Conservation (phyloP, 345 rosid species). For the Sisymbrium irio region DNA sequence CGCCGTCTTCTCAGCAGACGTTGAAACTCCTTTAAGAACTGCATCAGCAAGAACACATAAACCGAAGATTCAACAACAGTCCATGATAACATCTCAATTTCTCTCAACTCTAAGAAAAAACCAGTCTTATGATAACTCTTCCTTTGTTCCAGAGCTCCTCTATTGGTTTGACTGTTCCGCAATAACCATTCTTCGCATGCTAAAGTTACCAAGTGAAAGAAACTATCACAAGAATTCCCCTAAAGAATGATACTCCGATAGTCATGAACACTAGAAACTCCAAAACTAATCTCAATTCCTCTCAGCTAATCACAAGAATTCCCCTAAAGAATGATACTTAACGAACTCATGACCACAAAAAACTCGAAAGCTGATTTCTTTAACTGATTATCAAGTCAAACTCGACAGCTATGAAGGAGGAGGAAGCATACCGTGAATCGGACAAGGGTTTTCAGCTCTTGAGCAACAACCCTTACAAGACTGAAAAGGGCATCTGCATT, state of each 20-base stretch:
- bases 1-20: constrained; percentile 63
- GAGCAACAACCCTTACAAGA: constrained; percentile 97
- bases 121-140: background rate
- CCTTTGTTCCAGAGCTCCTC: background rate
- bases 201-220: background rate
- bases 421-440: constrained; percentile 70
- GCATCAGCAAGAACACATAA: constrained; percentile 33
- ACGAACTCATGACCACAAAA: background rate
- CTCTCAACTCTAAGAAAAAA: background rate
- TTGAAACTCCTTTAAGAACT: constrained; percentile 81
- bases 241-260: background rate
- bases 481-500: constrained; percentile 85
- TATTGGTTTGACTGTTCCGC: background rate
- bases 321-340: background rate
- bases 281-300: background rate
- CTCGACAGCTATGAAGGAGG: background rate
- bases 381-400: background rate
- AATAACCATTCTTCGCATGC: background rate
- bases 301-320: background rate
- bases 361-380: background rate
- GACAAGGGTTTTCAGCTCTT: constrained; percentile 91
- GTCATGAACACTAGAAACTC: background rate
- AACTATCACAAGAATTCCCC: background rate
- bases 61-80: background rate
- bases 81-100: background rate